Conservation (phyloP, 208 protist species). For the Trypanosoma conorhini region DNA sequence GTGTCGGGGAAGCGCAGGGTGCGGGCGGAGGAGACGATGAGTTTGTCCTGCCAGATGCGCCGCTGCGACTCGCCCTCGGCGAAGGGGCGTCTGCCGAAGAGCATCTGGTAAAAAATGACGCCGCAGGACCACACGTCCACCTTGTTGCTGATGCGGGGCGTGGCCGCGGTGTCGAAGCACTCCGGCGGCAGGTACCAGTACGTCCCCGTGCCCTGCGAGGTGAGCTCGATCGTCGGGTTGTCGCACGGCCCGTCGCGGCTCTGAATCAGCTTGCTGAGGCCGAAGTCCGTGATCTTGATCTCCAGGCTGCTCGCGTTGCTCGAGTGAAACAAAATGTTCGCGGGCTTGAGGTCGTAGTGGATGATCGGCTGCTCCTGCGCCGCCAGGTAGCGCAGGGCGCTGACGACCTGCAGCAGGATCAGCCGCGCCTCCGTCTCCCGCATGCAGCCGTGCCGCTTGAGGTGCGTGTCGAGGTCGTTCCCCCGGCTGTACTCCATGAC, state of each 20-base stretch:
- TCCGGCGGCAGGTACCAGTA: slow-evolving; percentile 97
- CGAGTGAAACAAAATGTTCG: slow-evolving; percentile 78
- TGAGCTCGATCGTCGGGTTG: slow-evolving; percentile 93
- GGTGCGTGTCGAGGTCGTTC: slow-evolving; percentile 90
- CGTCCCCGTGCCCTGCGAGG: slow-evolving; percentile 95
- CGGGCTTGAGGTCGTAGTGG: slow-evolving; percentile 94
- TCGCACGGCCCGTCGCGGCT: slow-evolving; percentile 51
- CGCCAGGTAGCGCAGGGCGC: slow-evolving; percentile 92
- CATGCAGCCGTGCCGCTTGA: slow-evolving; percentile 80
- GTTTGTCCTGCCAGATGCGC: slow-evolving; percentile 80
- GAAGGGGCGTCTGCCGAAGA: slow-evolving; percentile 95
- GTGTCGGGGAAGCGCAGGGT: slow-evolving; percentile 66
- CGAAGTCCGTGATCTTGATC: slow-evolving; percentile 98
- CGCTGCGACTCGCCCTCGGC: slow-evolving; percentile 92
- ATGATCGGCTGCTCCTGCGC: slow-evolving; percentile 83
- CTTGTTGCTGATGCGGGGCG: slow-evolving; percentile 86
- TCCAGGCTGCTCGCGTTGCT: slow-evolving; percentile 60
- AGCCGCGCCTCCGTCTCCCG: slow-evolving; percentile 88
- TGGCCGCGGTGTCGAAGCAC: slow-evolving; percentile 90
- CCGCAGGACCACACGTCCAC: slow-evolving; percentile 94
- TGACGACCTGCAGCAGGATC: slow-evolving; percentile 91
- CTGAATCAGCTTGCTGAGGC: slow-evolving; percentile 95
- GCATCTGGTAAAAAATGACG: slow-evolving; percentile 96
- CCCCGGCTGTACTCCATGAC: slow-evolving; percentile 95
- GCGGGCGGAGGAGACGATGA: slow-evolving; percentile 65